These are phyloP conservation scores for Fusarium humuli DNA, from an alignment of 2,329 filamentous ascomycete genomes.

Conservation along the genomic window DNA sequence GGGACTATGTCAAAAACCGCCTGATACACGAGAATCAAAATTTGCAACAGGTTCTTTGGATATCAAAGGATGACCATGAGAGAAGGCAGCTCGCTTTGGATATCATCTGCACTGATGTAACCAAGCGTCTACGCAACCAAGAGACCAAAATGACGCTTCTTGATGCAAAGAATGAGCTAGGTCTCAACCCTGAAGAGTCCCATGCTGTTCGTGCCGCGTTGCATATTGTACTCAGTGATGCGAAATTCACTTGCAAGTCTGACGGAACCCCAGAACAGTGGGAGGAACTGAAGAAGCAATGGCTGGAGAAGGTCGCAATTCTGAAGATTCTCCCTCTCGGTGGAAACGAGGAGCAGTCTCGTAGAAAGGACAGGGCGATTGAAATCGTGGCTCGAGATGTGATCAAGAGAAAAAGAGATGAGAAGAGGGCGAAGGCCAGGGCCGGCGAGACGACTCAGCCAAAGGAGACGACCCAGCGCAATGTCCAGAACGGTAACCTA, in stretches of 20 bases:
- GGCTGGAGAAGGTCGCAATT: slow-evolving; percentile 70
- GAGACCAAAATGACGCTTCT: slow-evolving; percentile 76
- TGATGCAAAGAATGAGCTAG: slow-evolving; percentile 74
- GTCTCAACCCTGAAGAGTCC: slow-evolving; percentile 57
- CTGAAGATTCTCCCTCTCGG: slow-evolving; percentile 65
- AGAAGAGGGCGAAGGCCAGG: slow-evolving; percentile 54
- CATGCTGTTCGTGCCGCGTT: slow-evolving; percentile 75
- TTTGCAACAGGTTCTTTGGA: slow-evolving; percentile 71
- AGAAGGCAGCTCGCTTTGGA: slow-evolving; percentile 78
- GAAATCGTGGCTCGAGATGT: slow-evolving; percentile 80
- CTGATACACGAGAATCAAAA: slow-evolving; percentile 74
- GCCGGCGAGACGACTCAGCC: slow-evolving; percentile 61
- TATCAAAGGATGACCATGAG: slow-evolving; percentile 67
- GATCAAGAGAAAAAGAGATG: slow-evolving; percentile 79
- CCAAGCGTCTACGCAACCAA: slow-evolving; percentile 77
- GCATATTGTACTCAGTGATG: slow-evolving; percentile 71
- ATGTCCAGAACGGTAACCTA: neutral
- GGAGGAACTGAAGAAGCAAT: slow-evolving; percentile 74
- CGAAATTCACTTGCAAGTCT: slow-evolving; percentile 78
- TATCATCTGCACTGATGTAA: slow-evolving; percentile 83
- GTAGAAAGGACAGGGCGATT: slow-evolving; percentile 71
- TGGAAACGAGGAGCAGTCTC: slow-evolving; percentile 63
- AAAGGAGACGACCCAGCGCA: neutral
- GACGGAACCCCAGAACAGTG: slow-evolving; percentile 78
- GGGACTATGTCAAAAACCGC: slow-evolving; percentile 76